Percentiles rank a stretch among this genome's conserved stretches.
phyloP scores from a whole-genome alignment of 352 stramenopile genomes.

The Sclerospora graminicola region DNA sequence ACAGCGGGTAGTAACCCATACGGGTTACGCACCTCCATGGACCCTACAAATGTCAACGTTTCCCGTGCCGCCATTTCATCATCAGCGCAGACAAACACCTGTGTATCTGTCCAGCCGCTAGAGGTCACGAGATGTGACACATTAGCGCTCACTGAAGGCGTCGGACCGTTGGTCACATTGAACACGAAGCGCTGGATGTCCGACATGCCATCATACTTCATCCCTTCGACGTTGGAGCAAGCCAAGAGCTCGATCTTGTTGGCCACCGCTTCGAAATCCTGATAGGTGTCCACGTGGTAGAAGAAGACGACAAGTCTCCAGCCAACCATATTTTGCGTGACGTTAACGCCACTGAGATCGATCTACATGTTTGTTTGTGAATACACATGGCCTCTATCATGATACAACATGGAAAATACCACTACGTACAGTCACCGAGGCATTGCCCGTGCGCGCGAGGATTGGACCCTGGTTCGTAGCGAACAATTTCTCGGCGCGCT shows the following conservation, averaged over 20 bases:
- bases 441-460: conserved; percentile 50
- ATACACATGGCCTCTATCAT: not conserved
- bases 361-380: conserved; percentile 19
- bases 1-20: conserved; percentile 72
- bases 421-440: conserved; percentile 40
- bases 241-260: conserved; percentile 70
- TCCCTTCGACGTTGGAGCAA: conserved; percentile 30
- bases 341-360: conserved; percentile 54
- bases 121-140: conserved; percentile 46
- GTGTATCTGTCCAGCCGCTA: conserved; percentile 72
- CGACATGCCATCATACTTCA: conserved; percentile 55
- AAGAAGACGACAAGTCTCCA: conserved; percentile 75
- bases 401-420: not conserved
- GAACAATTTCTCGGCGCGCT: conserved; percentile 83
- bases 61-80: conserved; percentile 33
- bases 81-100: conserved; percentile 69
- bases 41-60: conserved; percentile 48
- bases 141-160: conserved; percentile 25
- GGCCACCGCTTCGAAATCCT: conserved; percentile 44
- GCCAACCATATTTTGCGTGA: conserved; percentile 53
- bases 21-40: conserved; percentile 72
- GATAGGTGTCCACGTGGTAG: conserved; percentile 71
- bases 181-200: conserved; percentile 57
- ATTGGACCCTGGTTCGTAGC: conserved; percentile 59
- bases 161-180: conserved; percentile 37